Evolutionary conservation across 495 filamentous ascomycete genomes (phyloP).

Genomic region (Niebla homalea): DNA sequence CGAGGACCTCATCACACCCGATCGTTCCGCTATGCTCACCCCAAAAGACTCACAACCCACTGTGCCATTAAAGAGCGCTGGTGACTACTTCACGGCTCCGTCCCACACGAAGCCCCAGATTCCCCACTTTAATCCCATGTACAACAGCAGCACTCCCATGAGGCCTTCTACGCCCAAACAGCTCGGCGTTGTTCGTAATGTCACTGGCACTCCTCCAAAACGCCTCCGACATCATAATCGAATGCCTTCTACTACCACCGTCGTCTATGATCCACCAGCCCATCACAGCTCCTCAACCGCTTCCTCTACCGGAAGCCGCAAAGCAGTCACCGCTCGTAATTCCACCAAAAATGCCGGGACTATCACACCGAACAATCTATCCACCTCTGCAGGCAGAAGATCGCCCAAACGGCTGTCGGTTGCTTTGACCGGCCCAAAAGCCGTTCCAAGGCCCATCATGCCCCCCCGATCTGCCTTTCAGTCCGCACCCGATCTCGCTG

Average conservation of each 20-base stretch:
- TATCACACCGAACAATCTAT: slow-evolving; percentile 24
- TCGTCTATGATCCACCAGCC: slow-evolving; percentile 50
- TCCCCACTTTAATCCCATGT: slow-evolving; percentile 14
- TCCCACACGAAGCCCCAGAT: slow-evolving; percentile 21
- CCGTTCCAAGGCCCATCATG: slow-evolving; percentile 32
- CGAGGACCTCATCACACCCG: slow-evolving; percentile 31
- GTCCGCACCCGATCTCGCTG: slow-evolving; percentile 37
- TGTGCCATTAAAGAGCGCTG: slow-evolving; percentile 19
- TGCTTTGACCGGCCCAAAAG: slow-evolving; percentile 19
- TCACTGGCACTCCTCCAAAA: slow-evolving; percentile 21
- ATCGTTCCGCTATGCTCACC: slow-evolving; percentile 20
- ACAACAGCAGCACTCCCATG: slow-evolving; percentile 2
- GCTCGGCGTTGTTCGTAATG: not conserved
- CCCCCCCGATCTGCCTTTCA: slow-evolving; percentile 36
- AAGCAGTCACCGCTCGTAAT: slow-evolving; percentile 29
- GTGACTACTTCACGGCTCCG: slow-evolving; percentile 33
- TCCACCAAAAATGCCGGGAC: slow-evolving; percentile 35
- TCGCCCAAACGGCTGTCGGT: slow-evolving; percentile 33
- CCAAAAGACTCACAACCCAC: slow-evolving; percentile 4
- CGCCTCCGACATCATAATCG: slow-evolving; percentile 36
- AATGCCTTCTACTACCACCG: slow-evolving; percentile 64
- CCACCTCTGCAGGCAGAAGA: slow-evolving; percentile 24
- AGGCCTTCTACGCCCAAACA: slow-evolving; percentile 14
- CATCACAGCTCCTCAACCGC: slow-evolving; percentile 20
- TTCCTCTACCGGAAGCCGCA: slow-evolving; percentile 19